Evolutionary conservation across 345 rosid species (phyloP).

Genomic region (Salix viminalis): DNA sequence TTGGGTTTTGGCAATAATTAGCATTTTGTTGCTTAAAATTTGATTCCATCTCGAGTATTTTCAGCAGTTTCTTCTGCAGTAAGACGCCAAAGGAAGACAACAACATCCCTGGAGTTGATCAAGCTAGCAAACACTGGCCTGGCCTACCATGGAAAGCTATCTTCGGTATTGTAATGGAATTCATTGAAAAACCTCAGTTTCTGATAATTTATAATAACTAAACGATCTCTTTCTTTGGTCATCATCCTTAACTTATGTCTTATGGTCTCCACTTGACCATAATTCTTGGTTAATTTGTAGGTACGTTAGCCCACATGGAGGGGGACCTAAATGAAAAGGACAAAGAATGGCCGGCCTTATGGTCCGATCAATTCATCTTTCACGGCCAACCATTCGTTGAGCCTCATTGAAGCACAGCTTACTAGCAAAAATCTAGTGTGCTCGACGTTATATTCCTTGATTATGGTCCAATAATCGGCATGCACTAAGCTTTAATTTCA

Average conservation of each 20-base stretch:
- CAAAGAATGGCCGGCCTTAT: background rate
- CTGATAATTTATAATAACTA: no score
- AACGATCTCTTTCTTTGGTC: background rate
- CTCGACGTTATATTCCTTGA: background rate
- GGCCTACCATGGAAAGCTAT: background rate
- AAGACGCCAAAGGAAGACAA: background rate
- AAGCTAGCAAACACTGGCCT: background rate
- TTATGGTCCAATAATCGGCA: background rate
- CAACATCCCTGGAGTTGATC: background rate
- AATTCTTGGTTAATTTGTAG: background rate
- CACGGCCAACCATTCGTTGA: background rate
- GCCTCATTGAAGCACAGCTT: background rate
- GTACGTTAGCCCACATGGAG: background rate
- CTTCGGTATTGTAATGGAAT: background rate
- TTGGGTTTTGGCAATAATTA: background rate
- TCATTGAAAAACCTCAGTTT: no score
- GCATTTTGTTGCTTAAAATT: background rate
- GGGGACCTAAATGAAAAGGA: background rate
- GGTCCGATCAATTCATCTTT: background rate
- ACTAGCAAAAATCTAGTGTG: background rate
- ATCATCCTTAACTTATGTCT: background rate
- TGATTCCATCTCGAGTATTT: background rate
- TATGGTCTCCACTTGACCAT: background rate
- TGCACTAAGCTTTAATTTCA: background rate
- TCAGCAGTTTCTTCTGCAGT: background rate